Evolutionary conservation across 2,329 filamentous ascomycete species (phyloP).

Genomic region (Nannizzia gypsea): DNA sequence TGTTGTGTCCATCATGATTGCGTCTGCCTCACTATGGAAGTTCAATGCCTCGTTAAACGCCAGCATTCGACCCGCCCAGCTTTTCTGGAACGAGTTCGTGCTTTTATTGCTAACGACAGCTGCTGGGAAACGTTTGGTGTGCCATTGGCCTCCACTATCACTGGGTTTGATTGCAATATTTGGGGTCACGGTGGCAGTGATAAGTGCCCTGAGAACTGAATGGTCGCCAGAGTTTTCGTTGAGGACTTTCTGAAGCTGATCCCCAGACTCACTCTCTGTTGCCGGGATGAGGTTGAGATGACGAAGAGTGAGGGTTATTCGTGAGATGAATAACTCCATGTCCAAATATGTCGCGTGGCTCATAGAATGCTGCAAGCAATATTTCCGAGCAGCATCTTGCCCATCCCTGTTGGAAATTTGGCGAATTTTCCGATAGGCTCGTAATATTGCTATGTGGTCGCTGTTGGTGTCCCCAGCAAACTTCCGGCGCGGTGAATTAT

Average conservation of each 20-base stretch:
- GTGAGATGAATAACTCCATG: conserved; percentile 26
- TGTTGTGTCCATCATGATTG: not conserved
- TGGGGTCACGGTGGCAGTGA: conserved; percentile 35
- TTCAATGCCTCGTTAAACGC: not conserved
- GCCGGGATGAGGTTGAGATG: conserved; percentile 27
- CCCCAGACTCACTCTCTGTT: conserved; percentile 14
- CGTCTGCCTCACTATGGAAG: not conserved
- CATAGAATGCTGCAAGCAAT: conserved; percentile 24
- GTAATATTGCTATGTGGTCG: conserved; percentile 37
- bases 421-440: conserved; percentile 34
- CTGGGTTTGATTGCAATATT: conserved; percentile 30
- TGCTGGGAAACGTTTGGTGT: conserved; percentile 19
- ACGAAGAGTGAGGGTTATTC: conserved; percentile 30
- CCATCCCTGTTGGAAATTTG: conserved; percentile 22
- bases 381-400: conserved; percentile 19
- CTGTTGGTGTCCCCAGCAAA: conserved; percentile 30
- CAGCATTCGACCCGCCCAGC: not conserved
- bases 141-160: conserved; percentile 11
- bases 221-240: conserved; percentile 37
- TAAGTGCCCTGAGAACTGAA: conserved; percentile 37
- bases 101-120: conserved; percentile 20
- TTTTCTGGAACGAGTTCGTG: not conserved
- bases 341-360: conserved; percentile 26
- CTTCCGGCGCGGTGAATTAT: conserved; percentile 14
- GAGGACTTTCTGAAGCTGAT: conserved; percentile 23